These are phyloP conservation scores for Populus hybrid DNA, from an alignment of 441 rosid species.

Conservation along the genomic window DNA sequence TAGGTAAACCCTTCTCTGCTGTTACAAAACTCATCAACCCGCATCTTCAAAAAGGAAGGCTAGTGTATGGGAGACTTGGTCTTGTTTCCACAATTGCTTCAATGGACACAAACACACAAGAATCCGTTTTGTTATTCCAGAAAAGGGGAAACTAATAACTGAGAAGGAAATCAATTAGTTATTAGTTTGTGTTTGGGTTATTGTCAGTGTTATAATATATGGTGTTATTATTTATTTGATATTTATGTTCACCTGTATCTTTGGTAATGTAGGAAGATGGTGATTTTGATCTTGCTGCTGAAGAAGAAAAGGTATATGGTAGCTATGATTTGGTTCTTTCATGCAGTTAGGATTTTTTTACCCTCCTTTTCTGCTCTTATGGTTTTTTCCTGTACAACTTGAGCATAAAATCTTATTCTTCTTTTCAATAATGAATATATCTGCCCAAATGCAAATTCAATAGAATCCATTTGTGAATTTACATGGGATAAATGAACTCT, in stretches of 20 bases:
- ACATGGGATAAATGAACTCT: too few relatives aligned
- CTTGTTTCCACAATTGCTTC: too few relatives aligned
- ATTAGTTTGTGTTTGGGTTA: too few relatives aligned
- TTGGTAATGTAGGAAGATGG: slow-evolving; percentile 80
- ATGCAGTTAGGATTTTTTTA: neutral
- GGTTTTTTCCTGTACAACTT: neutral
- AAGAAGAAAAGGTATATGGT: slow-evolving; percentile 71
- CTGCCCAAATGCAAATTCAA: too few relatives aligned
- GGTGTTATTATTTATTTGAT: too few relatives aligned
- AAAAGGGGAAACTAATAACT: neutral
- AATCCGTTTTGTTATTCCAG: neutral
- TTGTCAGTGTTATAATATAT: too few relatives aligned
- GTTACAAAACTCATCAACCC: neutral
- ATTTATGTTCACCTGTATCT: slow-evolving; percentile 18
- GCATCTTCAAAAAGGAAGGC: too few relatives aligned
- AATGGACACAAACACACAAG: neutral
- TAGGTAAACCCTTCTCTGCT: neutral
- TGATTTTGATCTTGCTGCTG: slow-evolving; percentile 69
- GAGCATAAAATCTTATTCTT: too few relatives aligned
- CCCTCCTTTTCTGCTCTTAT: neutral
- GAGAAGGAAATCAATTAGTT: neutral
- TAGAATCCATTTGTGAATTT: too few relatives aligned
- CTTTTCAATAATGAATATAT: too few relatives aligned
- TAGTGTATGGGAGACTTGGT: too few relatives aligned
- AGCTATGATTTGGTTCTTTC: slow-evolving; percentile 16